A percentile compares a stretch with the other conserved stretches of the same genome.
Evolutionary conservation across 1,284 basidiomycete genomes (phyloP).

Genomic region (Pterula multifida): DNA sequence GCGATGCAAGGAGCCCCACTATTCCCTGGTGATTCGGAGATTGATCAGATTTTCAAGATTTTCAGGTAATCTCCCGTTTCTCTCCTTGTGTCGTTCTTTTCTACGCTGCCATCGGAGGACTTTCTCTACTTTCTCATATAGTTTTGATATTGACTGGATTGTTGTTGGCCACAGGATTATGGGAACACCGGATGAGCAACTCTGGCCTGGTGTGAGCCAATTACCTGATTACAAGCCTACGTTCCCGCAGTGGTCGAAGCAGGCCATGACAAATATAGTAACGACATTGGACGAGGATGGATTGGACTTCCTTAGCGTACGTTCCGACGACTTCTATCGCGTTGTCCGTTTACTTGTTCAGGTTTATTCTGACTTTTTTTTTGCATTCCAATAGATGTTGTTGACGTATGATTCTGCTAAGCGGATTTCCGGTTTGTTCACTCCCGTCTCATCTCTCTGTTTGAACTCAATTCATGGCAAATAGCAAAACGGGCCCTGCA

Average conservation of each 20-base stretch:
- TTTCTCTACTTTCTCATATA: not conserved
- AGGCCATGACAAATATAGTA: constrained; percentile 59
- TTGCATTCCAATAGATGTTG: no score
- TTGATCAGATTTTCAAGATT: constrained; percentile 99
- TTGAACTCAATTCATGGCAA: constrained; percentile 6
- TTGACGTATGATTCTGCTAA: constrained; percentile 90
- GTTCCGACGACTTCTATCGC: constrained; percentile 10
- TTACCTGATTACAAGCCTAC: constrained; percentile 95
- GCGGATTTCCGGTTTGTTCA: constrained; percentile 75
- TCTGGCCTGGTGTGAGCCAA: constrained; percentile 84
- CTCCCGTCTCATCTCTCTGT: constrained; percentile 3
- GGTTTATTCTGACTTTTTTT: constrained; percentile 16
- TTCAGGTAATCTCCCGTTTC: constrained; percentile 53
- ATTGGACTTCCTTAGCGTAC: constrained; percentile 67
- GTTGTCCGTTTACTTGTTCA: not conserved
- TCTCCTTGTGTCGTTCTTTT: not conserved
- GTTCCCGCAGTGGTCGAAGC: constrained; percentile 87
- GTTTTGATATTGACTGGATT: not conserved
- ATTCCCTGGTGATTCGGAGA: constrained; percentile 98
- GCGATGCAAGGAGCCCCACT: constrained; percentile 78
- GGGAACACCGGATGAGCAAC: constrained; percentile 89
- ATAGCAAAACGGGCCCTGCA: constrained; percentile 76
- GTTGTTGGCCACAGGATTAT: constrained; percentile 47
- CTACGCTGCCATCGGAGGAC: not conserved
- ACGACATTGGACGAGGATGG: constrained; percentile 60